phyloP scores from a whole-genome alignment of 2,329 filamentous ascomycete genomes.

The Albophoma yamanashiensis region DNA sequence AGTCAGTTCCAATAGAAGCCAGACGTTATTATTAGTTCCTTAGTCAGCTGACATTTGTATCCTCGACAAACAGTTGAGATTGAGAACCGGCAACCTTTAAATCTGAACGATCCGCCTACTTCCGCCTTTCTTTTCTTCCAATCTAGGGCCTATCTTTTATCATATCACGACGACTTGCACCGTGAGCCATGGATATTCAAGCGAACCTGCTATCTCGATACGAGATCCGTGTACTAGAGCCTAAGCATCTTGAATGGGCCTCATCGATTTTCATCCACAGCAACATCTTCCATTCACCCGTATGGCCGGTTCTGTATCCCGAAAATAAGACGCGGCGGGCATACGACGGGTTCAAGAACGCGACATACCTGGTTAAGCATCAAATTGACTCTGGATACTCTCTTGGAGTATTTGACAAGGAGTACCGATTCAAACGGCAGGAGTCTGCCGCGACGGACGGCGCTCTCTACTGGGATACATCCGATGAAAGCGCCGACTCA shows the following conservation, averaged over 20 bases:
- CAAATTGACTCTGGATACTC: constrained; percentile 10
- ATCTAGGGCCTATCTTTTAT: not conserved
- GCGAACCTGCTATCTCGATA: not conserved
- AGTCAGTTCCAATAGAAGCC: too few relatives aligned
- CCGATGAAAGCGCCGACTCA: not conserved
- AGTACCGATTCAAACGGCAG: constrained; percentile 11
- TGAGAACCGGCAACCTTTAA: too few relatives aligned
- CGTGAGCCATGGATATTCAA: not conserved
- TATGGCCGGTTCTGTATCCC: constrained; percentile 11
- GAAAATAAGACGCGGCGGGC: constrained; percentile 3
- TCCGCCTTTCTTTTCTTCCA: too few relatives aligned
- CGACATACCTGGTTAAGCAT: constrained; percentile 8
- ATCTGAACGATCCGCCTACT: too few relatives aligned
- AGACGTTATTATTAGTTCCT: too few relatives aligned
- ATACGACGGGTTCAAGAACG: constrained; percentile 6
- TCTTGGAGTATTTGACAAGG: constrained; percentile 13
- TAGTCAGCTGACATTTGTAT: too few relatives aligned
- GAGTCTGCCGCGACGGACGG: constrained; percentile 10
- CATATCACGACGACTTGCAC: not conserved
- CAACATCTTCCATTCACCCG: constrained; percentile 12
- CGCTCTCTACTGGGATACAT: constrained; percentile 16
- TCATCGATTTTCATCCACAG: constrained; percentile 13
- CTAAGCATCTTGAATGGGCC: constrained; percentile 13
- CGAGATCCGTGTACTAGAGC: constrained; percentile 14
- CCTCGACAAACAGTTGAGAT: too few relatives aligned